Evolutionary conservation across 768 basidiomycete genomes (phyloP).

Genomic region (Sporobolomyces pararoseus): DNA sequence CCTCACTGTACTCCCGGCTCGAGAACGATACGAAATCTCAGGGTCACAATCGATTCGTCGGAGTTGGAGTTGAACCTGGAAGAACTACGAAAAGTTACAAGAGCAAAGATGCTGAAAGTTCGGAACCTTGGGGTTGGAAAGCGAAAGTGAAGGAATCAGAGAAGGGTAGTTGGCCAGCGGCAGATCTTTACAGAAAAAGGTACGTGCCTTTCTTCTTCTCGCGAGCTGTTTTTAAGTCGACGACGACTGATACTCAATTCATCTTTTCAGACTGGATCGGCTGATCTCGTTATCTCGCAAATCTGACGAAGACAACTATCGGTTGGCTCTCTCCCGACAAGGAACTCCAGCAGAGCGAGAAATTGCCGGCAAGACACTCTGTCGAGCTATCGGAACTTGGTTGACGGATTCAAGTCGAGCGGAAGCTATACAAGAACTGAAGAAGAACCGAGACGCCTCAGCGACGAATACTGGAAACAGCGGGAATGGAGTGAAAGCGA

Average conservation of each 20-base stretch:
- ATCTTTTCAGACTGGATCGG: constrained; percentile 17
- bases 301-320: constrained; percentile 30
- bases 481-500: background rate
- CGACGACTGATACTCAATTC: background rate
- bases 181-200: constrained; percentile 27
- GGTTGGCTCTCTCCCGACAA: constrained; percentile 7
- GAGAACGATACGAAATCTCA: background rate
- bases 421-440: background rate
- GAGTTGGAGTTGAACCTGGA: constrained; percentile 26
- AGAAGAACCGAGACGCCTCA: background rate
- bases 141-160: constrained; percentile 22
- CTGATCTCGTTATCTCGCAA: constrained; percentile 16
- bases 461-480: background rate
- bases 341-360: constrained; percentile 32
- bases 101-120: background rate
- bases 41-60: constrained; percentile 30
- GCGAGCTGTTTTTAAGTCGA: background rate
- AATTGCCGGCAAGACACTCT: constrained; percentile 11
- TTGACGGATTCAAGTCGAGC: constrained; percentile 19
- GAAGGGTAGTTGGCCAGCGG: constrained; percentile 10
- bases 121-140: constrained; percentile 41
- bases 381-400: constrained; percentile 25
- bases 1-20: constrained; percentile 14
- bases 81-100: background rate
- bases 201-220: constrained; percentile 2